Evolutionary conservation across 805 yeast genomes (phyloP).

Genomic region (Yamadazyma sp.): DNA sequence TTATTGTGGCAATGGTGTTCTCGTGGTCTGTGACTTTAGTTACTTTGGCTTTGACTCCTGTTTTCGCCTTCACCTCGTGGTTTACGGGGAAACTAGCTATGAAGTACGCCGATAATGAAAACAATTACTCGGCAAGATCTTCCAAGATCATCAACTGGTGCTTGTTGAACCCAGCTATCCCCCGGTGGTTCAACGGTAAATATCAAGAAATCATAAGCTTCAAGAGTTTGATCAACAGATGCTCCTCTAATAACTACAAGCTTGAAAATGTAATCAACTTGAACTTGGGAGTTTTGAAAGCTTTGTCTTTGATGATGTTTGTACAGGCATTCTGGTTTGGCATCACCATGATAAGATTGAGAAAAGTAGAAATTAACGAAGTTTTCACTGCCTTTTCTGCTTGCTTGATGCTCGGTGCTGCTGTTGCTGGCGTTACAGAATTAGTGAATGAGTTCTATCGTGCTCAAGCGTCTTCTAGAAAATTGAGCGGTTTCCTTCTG

Average conservation of each 20-base stretch:
- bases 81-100: slow-evolving; percentile 53
- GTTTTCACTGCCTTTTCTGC: slow-evolving; percentile 83
- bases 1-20: slow-evolving; percentile 66
- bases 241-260: slow-evolving; percentile 41
- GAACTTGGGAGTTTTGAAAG: slow-evolving; percentile 57
- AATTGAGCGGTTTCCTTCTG: slow-evolving; percentile 28
- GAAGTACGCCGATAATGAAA: slow-evolving; percentile 54
- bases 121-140: slow-evolving; percentile 51
- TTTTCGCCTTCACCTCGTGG: slow-evolving; percentile 52
- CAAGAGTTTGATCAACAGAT: slow-evolving; percentile 29
- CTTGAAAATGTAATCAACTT: slow-evolving; percentile 49
- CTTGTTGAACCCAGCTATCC: slow-evolving; percentile 55
- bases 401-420: slow-evolving; percentile 69
- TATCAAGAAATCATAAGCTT: slow-evolving; percentile 49
- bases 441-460: slow-evolving; percentile 64
- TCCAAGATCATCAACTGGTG: slow-evolving; percentile 72
- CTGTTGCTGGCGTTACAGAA: slow-evolving; percentile 53
- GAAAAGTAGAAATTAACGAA: slow-evolving; percentile 53
- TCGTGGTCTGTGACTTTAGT: slow-evolving; percentile 87
- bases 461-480: slow-evolving; percentile 66
- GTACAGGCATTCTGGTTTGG: slow-evolving; percentile 96
- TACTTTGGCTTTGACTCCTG: slow-evolving; percentile 71
- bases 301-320: slow-evolving; percentile 68
- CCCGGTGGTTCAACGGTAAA: slow-evolving; percentile 62
- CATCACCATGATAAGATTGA: slow-evolving; percentile 54